Percentiles rank a stretch among this genome's conserved stretches.
Evolutionary conservation across 1,284 basidiomycete genomes (phyloP).

Genomic region (Sanguinoderma infundibulare): DNA sequence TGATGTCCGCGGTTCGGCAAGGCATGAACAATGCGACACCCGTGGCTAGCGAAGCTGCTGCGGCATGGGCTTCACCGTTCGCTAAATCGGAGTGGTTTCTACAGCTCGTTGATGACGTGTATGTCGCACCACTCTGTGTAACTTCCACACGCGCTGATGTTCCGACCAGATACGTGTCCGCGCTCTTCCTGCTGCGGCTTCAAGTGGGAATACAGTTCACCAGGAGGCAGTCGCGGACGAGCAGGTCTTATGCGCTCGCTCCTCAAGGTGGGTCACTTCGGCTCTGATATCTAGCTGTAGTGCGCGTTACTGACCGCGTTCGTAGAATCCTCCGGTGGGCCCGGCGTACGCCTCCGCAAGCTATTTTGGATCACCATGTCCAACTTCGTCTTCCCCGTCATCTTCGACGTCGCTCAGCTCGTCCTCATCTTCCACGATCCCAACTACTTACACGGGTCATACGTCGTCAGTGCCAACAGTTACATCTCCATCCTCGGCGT

Average conservation of each 20-base stretch:
- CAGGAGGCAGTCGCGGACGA: too few relatives aligned
- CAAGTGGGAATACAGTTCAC: background rate
- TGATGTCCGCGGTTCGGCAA: background rate
- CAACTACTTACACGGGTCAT: conserved; percentile 14
- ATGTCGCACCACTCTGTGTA: background rate
- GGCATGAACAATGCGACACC: background rate
- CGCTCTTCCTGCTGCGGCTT: background rate
- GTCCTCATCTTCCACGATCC: conserved; percentile 17
- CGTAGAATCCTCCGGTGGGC: background rate
- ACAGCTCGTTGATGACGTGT: conserved; percentile 35
- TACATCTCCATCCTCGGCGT: conserved; percentile 27
- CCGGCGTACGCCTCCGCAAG: conserved; percentile 5
- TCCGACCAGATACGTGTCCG: background rate
- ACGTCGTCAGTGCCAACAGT: conserved; percentile 21
- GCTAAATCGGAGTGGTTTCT: conserved; percentile 33
- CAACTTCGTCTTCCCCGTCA: conserved; percentile 37
- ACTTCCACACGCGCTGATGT: background rate
- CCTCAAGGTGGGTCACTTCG: background rate
- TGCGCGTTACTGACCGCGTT: background rate
- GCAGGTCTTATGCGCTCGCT: too few relatives aligned
- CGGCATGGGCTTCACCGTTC: background rate
- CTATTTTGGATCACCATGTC: conserved; percentile 38
- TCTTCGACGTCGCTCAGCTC: conserved; percentile 33
- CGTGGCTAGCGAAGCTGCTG: background rate
- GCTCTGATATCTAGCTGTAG: background rate